A percentile compares a stretch with the other conserved stretches of the same genome.
Conservation (phyloP, 495 filamentous ascomycete species). For the Ramalina peruviana region DNA sequence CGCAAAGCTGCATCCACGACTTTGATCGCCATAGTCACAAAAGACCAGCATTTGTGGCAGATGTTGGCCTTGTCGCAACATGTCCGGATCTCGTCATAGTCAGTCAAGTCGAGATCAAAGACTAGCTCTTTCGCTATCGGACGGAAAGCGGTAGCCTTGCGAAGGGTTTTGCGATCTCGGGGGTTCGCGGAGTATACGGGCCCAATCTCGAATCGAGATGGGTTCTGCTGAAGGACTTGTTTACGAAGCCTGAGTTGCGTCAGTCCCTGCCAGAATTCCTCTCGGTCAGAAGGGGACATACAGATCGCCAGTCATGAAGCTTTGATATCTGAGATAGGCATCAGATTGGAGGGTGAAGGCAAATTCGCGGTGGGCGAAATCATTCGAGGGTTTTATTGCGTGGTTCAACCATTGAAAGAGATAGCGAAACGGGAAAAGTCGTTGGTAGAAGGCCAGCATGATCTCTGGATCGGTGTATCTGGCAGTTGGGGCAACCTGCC, state of each 20-base stretch:
- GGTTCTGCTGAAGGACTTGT: constrained; percentile 73
- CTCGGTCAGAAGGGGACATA: background rate
- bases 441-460: constrained; percentile 86
- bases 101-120: constrained; percentile 98
- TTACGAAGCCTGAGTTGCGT: constrained; percentile 56
- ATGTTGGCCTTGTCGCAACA: constrained; percentile 91
- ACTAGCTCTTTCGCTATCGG: constrained; percentile 84
- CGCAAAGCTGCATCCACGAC: constrained; percentile 73
- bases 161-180: constrained; percentile 76
- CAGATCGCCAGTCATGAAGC: constrained; percentile 75
- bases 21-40: constrained; percentile 94
- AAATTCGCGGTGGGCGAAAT: constrained; percentile 90
- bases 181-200: constrained; percentile 90
- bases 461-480: constrained; percentile 58
- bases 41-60: constrained; percentile 87
- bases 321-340: constrained; percentile 82
- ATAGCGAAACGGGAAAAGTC: constrained; percentile 87
- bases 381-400: constrained; percentile 64
- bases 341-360: constrained; percentile 84
- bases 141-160: constrained; percentile 56
- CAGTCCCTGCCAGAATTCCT: background rate
- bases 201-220: constrained; percentile 92
- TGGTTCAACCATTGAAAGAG: constrained; percentile 99
- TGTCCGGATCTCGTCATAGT: constrained; percentile 92
- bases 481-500: constrained; percentile 18